Conservation (phyloP, 768 basidiomycete species). For the Mrakia gelida region DNA sequence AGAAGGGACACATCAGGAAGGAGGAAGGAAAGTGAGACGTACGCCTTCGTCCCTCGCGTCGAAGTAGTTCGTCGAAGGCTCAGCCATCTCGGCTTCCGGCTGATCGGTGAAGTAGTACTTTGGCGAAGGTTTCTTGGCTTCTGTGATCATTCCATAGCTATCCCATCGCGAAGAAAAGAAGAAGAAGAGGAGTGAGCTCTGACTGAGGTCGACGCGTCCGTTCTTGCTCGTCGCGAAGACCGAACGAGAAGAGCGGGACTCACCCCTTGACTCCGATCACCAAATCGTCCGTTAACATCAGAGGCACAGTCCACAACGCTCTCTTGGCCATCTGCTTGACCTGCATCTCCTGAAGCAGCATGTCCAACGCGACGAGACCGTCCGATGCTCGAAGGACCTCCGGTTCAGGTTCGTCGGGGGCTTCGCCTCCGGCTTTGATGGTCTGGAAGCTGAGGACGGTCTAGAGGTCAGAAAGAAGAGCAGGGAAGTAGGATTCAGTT, state of each 20-base stretch:
- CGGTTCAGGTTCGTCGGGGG: neutral
- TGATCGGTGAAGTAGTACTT: constrained; percentile 76
- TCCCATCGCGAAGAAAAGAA: neutral
- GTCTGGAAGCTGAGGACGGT: neutral
- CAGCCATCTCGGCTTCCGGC: constrained; percentile 72
- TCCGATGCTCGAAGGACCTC: neutral
- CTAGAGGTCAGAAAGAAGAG: neutral
- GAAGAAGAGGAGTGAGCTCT: neutral
- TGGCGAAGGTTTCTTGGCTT: constrained; percentile 77
- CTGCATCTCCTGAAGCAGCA: constrained; percentile 40
- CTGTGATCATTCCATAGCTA: constrained; percentile 82
- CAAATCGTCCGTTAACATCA: constrained; percentile 50
- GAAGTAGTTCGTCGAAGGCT: constrained; percentile 64
- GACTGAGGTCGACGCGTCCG: neutral
- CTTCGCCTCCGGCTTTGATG: neutral
- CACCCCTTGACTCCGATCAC: constrained; percentile 47
- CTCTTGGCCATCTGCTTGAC: constrained; percentile 59
- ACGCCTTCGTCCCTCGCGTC: constrained; percentile 57
- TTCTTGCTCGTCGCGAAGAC: neutral
- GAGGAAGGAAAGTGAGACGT: constrained; percentile 2
- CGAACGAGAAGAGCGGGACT: neutral
- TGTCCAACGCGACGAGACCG: constrained; percentile 40
- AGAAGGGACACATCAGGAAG: neutral
- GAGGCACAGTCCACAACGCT: constrained; percentile 72
- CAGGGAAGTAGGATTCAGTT: no score